Conservation (phyloP, 208 protist genomes). For the Trypanosoma cruzi region DNA sequence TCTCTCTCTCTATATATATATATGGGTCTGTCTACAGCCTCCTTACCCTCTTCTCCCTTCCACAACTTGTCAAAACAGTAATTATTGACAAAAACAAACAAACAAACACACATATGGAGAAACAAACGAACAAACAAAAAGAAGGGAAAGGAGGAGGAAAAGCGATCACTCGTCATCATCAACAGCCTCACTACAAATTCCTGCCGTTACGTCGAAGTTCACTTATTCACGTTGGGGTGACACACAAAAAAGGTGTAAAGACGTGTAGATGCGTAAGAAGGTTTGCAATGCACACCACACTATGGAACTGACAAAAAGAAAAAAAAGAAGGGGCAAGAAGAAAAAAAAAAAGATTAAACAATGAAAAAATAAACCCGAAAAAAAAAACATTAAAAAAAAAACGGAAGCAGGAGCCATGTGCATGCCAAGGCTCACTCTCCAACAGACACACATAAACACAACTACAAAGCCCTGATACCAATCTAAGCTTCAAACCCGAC, state of each 20-base stretch:
- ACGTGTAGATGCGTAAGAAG: no score
- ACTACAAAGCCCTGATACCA: not conserved
- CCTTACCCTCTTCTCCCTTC: not conserved
- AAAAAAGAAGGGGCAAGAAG: no score
- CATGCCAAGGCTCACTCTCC: not conserved
- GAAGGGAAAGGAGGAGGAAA: not conserved
- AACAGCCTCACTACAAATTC: not conserved
- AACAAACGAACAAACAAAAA: no score
- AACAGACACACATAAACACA: not conserved
- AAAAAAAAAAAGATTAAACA: no score
- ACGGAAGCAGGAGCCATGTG: not conserved
- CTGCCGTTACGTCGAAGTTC: not conserved
- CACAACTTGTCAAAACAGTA: constrained; percentile 18
- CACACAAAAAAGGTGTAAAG: no score
- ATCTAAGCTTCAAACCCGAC: no score
- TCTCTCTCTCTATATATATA: not conserved
- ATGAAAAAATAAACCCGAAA: no score
- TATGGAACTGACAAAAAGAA: no score
- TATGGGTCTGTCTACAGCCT: not conserved
- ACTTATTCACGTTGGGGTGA: not conserved
- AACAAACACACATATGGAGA: not conserved
- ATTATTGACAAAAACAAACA: no score
- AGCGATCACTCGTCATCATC: not conserved
- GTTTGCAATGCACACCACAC: no score
- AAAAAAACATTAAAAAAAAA: no score